Conservation (phyloP, 306 rosid genomes). For the Leucaena leucocephala region DNA sequence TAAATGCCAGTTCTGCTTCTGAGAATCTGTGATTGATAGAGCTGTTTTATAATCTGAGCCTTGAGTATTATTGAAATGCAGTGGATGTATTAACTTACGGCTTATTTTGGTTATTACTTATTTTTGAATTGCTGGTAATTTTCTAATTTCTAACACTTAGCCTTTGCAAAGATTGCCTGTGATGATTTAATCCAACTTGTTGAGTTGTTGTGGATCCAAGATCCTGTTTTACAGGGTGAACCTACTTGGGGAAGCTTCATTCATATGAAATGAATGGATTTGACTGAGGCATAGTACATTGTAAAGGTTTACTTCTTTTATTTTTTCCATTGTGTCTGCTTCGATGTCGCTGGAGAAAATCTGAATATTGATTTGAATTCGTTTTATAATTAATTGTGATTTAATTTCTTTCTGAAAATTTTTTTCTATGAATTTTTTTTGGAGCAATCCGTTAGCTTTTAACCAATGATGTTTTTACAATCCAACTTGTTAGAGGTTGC, state of each 20-base stretch:
- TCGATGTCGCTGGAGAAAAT: too few species aligned
- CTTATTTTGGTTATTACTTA: neutral
- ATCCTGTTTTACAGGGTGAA: conserved; percentile 68
- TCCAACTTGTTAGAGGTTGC: conserved; percentile 57
- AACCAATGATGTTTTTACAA: conserved; percentile 45
- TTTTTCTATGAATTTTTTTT: neutral
- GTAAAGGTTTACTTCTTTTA: too few species aligned
- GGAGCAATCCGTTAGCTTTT: too few species aligned
- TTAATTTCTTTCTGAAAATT: neutral
- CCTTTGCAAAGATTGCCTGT: neutral
- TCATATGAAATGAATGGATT: conserved; percentile 55
- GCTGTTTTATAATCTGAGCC: conserved; percentile 82
- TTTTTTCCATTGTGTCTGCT: neutral
- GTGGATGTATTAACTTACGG: neutral
- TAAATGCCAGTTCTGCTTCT: conserved; percentile 98
- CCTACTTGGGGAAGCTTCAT: conserved; percentile 72
- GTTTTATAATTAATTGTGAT: neutral
- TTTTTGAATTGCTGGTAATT: neutral
- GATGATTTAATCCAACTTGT: conserved; percentile 54
- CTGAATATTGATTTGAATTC: neutral
- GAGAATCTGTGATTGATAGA: conserved; percentile 74
- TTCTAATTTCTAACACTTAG: neutral
- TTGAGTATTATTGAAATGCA: neutral
- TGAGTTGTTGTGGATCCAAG: conserved; percentile 67
- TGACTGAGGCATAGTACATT: neutral